phyloP scores from a whole-genome alignment of 1,284 basidiomycete genomes.

The Leccinum pachyderme region DNA sequence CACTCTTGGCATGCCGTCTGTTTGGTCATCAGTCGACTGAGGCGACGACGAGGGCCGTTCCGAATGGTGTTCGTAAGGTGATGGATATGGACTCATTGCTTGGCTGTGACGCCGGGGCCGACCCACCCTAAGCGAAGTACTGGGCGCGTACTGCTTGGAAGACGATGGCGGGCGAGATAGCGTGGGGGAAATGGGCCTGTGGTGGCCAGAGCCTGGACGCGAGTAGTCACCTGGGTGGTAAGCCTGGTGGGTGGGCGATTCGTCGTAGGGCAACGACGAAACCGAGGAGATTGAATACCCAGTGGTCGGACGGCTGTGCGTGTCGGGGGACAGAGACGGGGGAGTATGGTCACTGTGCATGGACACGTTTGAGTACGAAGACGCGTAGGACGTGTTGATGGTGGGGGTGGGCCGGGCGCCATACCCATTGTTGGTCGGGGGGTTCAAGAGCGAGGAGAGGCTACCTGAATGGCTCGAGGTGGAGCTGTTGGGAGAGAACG shows the following conservation, averaged over 20 bases:
- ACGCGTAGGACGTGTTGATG: conserved; percentile 68
- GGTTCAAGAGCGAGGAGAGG: conserved; percentile 77
- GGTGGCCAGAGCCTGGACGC: conserved; percentile 69
- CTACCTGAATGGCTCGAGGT: conserved; percentile 66
- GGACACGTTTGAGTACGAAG: conserved; percentile 64
- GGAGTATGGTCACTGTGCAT: conserved; percentile 65
- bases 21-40: conserved; percentile 59
- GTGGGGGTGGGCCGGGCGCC: conserved; percentile 54
- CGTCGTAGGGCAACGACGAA: conserved; percentile 69
- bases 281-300: conserved; percentile 81
- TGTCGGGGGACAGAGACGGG: conserved; percentile 73
- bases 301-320: conserved; percentile 67
- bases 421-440: conserved; percentile 54
- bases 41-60: conserved; percentile 71
- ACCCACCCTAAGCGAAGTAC: conserved; percentile 60
- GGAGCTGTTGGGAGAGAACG: conserved; percentile 52
- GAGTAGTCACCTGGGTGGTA: conserved; percentile 59
- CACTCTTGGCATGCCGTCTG: conserved; percentile 57
- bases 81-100: conserved; percentile 79
- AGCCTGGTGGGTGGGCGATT: conserved; percentile 45
- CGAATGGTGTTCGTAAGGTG: conserved; percentile 68
- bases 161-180: conserved; percentile 64
- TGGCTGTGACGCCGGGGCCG: conserved; percentile 74
- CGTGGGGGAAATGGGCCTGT: conserved; percentile 58
- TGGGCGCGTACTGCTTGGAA: conserved; percentile 48